Base-by-base conservation (phyloP, 2,329 filamentous ascomycete species). In the Phoma sp. region DNA sequence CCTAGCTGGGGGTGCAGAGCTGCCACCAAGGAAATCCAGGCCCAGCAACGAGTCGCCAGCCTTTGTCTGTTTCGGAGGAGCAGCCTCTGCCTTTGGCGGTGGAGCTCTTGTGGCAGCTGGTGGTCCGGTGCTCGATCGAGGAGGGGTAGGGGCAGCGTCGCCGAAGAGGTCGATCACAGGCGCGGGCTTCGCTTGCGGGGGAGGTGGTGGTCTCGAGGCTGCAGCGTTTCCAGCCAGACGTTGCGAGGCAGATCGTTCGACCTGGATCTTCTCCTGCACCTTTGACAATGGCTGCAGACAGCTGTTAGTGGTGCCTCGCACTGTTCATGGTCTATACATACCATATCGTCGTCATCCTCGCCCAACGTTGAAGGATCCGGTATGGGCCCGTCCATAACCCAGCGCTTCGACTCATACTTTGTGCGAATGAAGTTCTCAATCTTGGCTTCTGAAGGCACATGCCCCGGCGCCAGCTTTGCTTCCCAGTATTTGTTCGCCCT, bases 401-500 rank as follows among this genome's bases (percentile, higher is more conserved):
- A 99, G 79, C 96, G 85, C 84, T 96, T 98, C 47, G 95, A 90
- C 76, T 99, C 95, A 77, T 99, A 99, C 78, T 99, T 99, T 51
- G 96, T 99, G 64, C 95, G 88, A 68, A 99, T 98, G 72, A 99
- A 99, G 81, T 98, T 99, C 83, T 99, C 95, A 67, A 99, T 98
- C 83, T 99, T 99, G 64, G 90, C 85, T 80, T 99, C 96, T 18
- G 93, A 96, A 1, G 95, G 95, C 39, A 93, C 87, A 77, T 99
- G 95, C 55, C 93, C 93, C 12, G 89, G 80, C 2, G 93, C 92
- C 69, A 99, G 80, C 79, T 98, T 99, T 59, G 91, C 86, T 78
- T 99, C 96, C 93, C 93, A 99, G 76, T 98, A 88, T 82, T 96
- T 98, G 81, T 99, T 99, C 51, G 95, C 95, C 76, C 93, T 88